These are phyloP conservation scores for Phytopythium chamaehyphon DNA, from an alignment of 352 stramenopile species.

Conservation along the genomic window DNA sequence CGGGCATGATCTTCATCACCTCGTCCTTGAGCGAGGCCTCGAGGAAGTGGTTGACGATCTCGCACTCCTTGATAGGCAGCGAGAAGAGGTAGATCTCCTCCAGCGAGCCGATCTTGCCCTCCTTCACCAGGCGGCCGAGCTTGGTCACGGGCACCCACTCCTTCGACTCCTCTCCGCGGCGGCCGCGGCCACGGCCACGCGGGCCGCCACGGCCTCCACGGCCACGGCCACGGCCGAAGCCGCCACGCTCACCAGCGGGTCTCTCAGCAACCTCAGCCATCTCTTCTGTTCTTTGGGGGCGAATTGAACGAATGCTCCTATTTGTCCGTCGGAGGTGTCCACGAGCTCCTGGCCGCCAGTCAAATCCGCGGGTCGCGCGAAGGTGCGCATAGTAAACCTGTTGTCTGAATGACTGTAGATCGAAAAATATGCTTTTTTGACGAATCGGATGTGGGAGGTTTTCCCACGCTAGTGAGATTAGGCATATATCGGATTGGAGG, in stretches of 20 bases:
- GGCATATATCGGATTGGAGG: too few relatives aligned
- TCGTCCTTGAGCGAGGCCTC: conserved; percentile 98
- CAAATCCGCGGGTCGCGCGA: conserved; percentile 29
- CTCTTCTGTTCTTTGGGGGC: conserved; percentile 58
- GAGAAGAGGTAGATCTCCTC: conserved; percentile 99
- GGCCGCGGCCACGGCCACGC: conserved; percentile 81
- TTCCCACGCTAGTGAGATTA: too few relatives aligned
- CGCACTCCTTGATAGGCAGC: conserved; percentile 99
- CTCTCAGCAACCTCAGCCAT: conserved; percentile 70
- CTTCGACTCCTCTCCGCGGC: conserved; percentile 89
- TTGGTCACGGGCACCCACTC: conserved; percentile 99
- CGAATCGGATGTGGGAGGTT: too few relatives aligned
- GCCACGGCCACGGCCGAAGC: conserved; percentile 90
- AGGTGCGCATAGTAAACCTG: conserved; percentile 12
- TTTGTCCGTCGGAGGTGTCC: background rate
- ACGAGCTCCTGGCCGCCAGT: conserved; percentile 25
- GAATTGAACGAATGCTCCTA: conserved; percentile 85
- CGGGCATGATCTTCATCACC: conserved; percentile 99
- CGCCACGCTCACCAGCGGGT: conserved; percentile 87
- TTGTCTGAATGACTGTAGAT: too few relatives aligned
- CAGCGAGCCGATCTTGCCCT: conserved; percentile 98
- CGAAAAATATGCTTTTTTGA: background rate
- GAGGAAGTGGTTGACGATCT: conserved; percentile 99
- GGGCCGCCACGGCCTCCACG: conserved; percentile 79
- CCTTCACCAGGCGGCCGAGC: conserved; percentile 99